Conservation (phyloP, 106 monocot species). For the Vanilla planifolia region DNA sequence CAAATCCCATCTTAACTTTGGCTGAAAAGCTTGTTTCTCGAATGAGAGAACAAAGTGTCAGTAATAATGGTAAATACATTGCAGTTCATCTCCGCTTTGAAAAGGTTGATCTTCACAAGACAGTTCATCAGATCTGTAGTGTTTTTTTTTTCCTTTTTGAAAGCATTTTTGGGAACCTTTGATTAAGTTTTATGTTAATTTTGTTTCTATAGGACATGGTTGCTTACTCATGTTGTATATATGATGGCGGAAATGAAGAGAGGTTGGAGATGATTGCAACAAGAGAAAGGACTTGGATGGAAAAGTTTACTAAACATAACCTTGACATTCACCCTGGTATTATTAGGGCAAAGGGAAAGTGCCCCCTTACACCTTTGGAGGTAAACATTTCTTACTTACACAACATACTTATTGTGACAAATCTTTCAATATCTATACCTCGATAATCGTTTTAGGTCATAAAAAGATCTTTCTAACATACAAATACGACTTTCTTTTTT, state of each 20-base stretch:
- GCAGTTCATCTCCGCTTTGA: conserved; percentile 98
- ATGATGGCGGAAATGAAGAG: conserved; percentile 91
- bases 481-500: too few species aligned
- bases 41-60: conserved; percentile 59
- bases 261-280: conserved; percentile 73
- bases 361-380: conserved; percentile 96
- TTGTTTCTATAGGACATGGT: conserved; percentile 94
- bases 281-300: conserved; percentile 94
- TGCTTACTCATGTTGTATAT: conserved; percentile 94
- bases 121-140: too few species aligned
- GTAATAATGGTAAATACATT: conserved; percentile 69
- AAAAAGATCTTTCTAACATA: too few species aligned
- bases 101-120: conserved; percentile 44
- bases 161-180: too few species aligned
- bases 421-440: too few species aligned
- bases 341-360: conserved; percentile 90
- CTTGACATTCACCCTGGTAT: conserved; percentile 78
- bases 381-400: too few species aligned
- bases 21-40: conserved; percentile 72
- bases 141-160: too few species aligned
- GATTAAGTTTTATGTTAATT: too few species aligned
- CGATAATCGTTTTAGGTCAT: too few species aligned
- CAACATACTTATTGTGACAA: too few species aligned
- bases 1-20: conserved; percentile 65
- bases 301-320: conserved; percentile 86